A percentile compares a stretch with the other conserved stretches of the same genome.
Conservation (phyloP, 257 asterid species). For the Ligustrum vulgare region DNA sequence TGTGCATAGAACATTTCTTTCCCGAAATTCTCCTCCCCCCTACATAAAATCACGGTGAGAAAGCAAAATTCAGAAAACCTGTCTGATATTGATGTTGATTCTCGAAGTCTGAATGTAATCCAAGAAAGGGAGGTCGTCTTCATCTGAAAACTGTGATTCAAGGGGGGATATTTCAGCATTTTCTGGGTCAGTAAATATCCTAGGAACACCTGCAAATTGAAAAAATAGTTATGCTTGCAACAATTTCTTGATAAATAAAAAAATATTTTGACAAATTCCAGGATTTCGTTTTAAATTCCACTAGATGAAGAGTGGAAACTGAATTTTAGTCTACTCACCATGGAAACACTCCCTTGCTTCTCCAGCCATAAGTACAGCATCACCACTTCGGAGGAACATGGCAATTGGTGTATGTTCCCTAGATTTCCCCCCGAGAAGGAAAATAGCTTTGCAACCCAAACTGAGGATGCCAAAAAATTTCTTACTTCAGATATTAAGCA, state of each 20-base stretch:
- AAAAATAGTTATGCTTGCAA: neutral
- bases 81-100: constrained; percentile 94
- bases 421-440: constrained; percentile 89
- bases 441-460: constrained; percentile 95
- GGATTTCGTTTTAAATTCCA: neutral
- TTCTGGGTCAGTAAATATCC: constrained; percentile 75
- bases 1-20: neutral
- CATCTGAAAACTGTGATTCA: constrained; percentile 51
- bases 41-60: neutral
- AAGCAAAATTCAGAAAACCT: constrained; percentile 48
- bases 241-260: neutral
- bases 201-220: constrained; percentile 73
- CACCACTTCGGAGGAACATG: constrained; percentile 94
- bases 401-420: constrained; percentile 75
- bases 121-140: constrained; percentile 47
- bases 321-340: constrained; percentile 46
- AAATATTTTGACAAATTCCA: neutral
- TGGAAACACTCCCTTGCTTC: constrained; percentile 97
- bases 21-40: neutral
- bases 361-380: constrained; percentile 85
- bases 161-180: constrained; percentile 64
- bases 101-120: constrained; percentile 75
- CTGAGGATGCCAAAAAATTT: constrained; percentile 35
- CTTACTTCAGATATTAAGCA: constrained; percentile 7
- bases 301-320: constrained; percentile 5